Evolutionary conservation across 306 rosid species (phyloP).

Genomic region (Ormosia emarginata): DNA sequence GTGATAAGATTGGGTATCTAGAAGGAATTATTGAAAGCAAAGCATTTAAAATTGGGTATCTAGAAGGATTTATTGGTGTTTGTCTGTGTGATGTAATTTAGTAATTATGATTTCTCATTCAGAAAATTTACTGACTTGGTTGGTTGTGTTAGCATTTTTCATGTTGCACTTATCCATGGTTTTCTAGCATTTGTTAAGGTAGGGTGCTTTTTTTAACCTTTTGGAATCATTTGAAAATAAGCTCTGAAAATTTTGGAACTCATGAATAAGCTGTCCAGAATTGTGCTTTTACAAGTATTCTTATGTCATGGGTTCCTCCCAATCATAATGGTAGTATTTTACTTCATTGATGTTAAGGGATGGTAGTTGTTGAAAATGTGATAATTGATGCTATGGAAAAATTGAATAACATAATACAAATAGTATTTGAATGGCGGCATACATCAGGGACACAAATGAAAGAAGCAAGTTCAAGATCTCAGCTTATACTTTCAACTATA

Average conservation of each 20-base stretch:
- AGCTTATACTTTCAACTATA: slow-evolving; percentile 78
- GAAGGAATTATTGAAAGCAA: background rate
- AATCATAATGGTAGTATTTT: background rate
- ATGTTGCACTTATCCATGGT: background rate
- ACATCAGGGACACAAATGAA: slow-evolving; percentile 87
- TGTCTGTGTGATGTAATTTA: background rate
- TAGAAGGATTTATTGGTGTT: slow-evolving; percentile 5
- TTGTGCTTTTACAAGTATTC: background rate
- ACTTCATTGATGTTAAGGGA: slow-evolving; percentile 59
- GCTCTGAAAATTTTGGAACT: background rate
- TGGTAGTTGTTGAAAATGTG: slow-evolving; percentile 84
- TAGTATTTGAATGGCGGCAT: slow-evolving; percentile 81
- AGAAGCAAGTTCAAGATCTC: slow-evolving; percentile 94
- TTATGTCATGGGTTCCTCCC: background rate
- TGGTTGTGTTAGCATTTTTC: background rate
- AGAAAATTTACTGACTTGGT: background rate
- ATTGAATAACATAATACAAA: slow-evolving; percentile 57
- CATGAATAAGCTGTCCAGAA: background rate
- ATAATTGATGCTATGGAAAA: slow-evolving; percentile 78
- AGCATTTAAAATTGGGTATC: background rate
- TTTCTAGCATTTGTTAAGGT: background rate
- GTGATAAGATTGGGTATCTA: too few species aligned
- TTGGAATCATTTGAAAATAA: background rate
- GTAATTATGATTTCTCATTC: background rate
- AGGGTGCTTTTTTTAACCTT: background rate